phyloP scores from a whole-genome alignment of 1,284 basidiomycete species.

The Ceratobasidium sp. region DNA sequence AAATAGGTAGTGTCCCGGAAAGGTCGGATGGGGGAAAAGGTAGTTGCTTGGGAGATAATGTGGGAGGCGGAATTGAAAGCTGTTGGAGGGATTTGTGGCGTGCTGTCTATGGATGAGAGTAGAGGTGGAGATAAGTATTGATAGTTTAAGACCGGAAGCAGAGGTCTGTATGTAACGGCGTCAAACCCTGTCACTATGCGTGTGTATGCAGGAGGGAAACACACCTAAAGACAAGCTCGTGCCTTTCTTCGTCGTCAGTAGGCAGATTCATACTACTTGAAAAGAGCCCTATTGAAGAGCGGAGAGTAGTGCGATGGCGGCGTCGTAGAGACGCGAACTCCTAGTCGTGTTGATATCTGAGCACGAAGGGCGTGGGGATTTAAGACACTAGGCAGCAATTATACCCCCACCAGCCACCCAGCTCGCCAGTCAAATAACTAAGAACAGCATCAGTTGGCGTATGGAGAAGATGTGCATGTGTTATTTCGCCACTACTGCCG shows the following conservation, averaged over 20 bases:
- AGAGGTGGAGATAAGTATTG: not conserved
- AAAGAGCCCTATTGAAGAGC: no score
- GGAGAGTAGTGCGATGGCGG: not conserved
- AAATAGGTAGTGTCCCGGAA: conserved; percentile 23
- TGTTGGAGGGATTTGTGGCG: not conserved
- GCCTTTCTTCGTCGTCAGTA: conserved; percentile 28
- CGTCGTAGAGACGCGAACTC: not conserved
- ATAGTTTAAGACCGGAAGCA: conserved; percentile 6
- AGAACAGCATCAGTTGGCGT: not conserved
- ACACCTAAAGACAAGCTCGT: conserved; percentile 1
- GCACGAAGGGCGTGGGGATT: not conserved
- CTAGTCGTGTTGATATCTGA: not conserved
- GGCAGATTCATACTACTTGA: conserved; percentile 8
- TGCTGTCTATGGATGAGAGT: not conserved
- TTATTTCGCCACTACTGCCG: not conserved
- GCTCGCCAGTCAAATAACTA: not conserved
- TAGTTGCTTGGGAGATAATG: not conserved
- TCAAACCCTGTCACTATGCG: conserved; percentile 3
- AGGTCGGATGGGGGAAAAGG: conserved; percentile 8
- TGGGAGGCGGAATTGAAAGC: not conserved
- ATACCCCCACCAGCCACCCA: no score
- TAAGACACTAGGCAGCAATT: not conserved
- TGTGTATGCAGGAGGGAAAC: not conserved
- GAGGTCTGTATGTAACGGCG: conserved; percentile 18
- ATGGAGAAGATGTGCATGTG: no score